Evolutionary conservation across 495 filamentous ascomycete genomes (phyloP).

Genomic region (Podospora pseudoanserina): DNA sequence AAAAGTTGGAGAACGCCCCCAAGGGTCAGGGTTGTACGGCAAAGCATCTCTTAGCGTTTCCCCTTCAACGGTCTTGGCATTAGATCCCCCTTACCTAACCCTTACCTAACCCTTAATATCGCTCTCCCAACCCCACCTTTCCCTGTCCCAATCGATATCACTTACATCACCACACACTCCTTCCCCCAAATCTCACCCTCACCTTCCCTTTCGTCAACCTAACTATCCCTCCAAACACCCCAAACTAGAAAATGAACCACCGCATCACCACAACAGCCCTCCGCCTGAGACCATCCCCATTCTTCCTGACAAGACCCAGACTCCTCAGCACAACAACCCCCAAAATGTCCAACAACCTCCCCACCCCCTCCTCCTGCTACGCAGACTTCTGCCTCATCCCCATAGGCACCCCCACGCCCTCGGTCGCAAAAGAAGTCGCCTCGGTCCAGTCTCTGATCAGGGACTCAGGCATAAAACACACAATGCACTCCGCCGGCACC

Average conservation of each 20-base stretch:
- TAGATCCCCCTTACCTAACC: not conserved
- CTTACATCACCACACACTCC: too few species aligned
- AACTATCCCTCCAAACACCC: too few species aligned
- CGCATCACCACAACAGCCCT: not conserved
- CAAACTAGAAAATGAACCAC: not conserved
- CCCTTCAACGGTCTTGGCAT: not conserved
- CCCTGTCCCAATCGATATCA: too few species aligned
- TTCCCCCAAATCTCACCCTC: not conserved
- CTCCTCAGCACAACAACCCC: not conserved
- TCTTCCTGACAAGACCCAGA: too few species aligned
- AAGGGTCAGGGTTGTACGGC: not conserved
- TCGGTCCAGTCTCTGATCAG: slow-evolving; percentile 84
- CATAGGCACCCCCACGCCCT: slow-evolving; percentile 75
- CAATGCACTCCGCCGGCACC: slow-evolving; percentile 89
- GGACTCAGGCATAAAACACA: slow-evolving; percentile 71
- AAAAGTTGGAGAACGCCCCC: not conserved
- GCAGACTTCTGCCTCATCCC: slow-evolving; percentile 85
- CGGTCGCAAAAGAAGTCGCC: slow-evolving; percentile 83
- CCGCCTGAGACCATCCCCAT: not conserved
- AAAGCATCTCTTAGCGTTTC: not conserved
- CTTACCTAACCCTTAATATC: not conserved
- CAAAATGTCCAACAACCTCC: slow-evolving; percentile 42
- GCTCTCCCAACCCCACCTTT: too few species aligned
- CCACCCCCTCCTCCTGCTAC: slow-evolving; percentile 63
- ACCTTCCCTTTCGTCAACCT: not conserved